Base-by-base conservation (phyloP, 2,329 filamentous ascomycete genomes). In the Sporothrix curviconia region DNA sequence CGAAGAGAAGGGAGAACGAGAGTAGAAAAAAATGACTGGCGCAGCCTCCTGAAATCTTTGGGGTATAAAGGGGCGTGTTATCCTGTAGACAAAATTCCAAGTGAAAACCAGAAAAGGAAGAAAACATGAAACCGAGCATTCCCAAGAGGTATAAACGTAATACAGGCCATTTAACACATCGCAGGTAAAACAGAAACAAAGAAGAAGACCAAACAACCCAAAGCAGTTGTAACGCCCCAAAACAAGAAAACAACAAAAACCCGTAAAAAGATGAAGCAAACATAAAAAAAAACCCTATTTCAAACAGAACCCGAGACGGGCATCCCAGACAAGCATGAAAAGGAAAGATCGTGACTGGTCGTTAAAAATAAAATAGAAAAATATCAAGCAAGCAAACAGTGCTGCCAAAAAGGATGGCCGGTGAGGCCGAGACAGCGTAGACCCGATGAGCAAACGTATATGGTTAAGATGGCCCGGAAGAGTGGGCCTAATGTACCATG, bases 381-480 rank as follows among this genome's bases (percentile, higher is more conserved):
- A n/a, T n/a, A n/a, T n/a, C n/a, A n/a, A n/a, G n/a, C n/a, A n/a
- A n/a, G n/a, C n/a, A n/a, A n/a, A n/a, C n/a, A n/a, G n/a, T n/a
- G n/a, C n/a, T n/a, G n/a, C n/a, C n/a, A n/a, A n/a, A n/a, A n/a
- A n/a, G n/a, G n/a, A n/a, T n/a, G n/a, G n/a, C n/a, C n/a, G n/a
- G n/a, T n/a, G n/a, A n/a, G n/a, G n/a, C n/a, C n/a, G n/a, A n/a
- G n/a, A n/a, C n/a, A n/a, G n/a, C n/a, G n/a, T n/a, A n/a, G n/a
- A n/a, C n/a, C n/a, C n/a, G n/a, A n/a, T n/a, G n/a, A n/a, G n/a
- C n/a, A n/a, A n/a, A n/a, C n/a, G n/a, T n/a, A n/a, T n/a, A 46
- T 39, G 59, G 50, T 59, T 59, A 61, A 60, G 11, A 32, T 36
- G 4, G 17, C 19, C 17, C 7, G 3, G 19, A 39, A 39, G 19